These are phyloP conservation scores for Collybia sp. DNA, from an alignment of 768 basidiomycete genomes.

Conservation along the genomic window DNA sequence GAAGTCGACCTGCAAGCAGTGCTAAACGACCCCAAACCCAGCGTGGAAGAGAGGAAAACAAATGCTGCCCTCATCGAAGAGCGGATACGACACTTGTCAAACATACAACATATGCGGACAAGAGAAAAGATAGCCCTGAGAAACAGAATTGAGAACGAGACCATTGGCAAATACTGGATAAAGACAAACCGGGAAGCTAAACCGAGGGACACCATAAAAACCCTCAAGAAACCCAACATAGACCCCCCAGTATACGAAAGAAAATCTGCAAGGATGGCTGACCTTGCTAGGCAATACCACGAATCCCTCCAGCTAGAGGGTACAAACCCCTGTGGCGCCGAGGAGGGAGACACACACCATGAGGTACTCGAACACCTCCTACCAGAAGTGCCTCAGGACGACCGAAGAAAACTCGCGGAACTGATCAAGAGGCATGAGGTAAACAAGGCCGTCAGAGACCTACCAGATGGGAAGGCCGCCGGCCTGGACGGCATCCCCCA, in stretches of 20 bases:
- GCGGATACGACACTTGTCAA: slow-evolving; percentile 3
- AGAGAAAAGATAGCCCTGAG: slow-evolving; percentile 2
- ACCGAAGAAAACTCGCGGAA: too few species aligned
- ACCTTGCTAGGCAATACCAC: slow-evolving; percentile 3
- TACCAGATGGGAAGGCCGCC: too few species aligned
- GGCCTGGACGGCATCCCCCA: too few species aligned
- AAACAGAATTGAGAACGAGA: slow-evolving; percentile 8
- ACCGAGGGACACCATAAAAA: slow-evolving; percentile 8
- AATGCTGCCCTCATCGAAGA: neutral
- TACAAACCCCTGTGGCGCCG: neutral
- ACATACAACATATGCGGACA: slow-evolving; percentile 1
- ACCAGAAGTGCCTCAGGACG: neutral
- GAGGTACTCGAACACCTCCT: neutral
- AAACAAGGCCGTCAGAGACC: too few species aligned
- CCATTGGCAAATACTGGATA: slow-evolving; percentile 5
- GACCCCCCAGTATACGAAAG: neutral
- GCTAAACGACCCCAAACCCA: neutral
- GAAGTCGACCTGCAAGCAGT: neutral
- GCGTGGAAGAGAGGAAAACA: neutral
- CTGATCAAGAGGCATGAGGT: too few species aligned
- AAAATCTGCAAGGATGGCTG: slow-evolving; percentile 1
- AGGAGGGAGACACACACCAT: neutral
- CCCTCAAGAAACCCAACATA: neutral
- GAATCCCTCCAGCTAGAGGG: neutral
- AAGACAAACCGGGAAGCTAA: slow-evolving; percentile 4